phyloP scores from a whole-genome alignment of 495 filamentous ascomycete genomes.

The Lasiosphaeris hirsuta region DNA sequence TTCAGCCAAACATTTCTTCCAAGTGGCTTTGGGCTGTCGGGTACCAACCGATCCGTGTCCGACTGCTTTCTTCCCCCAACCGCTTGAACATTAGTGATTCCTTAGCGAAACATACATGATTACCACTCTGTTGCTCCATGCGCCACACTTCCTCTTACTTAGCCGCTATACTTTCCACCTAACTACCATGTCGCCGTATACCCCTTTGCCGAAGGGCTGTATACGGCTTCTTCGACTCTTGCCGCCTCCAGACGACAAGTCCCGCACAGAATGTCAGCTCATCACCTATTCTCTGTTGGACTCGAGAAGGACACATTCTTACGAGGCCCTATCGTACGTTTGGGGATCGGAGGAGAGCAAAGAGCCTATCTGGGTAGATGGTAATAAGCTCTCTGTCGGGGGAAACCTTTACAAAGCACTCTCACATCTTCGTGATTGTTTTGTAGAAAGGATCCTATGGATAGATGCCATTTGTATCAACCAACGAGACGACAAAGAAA shows the following conservation, averaged over 20 bases:
- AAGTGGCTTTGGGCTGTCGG: too few species aligned
- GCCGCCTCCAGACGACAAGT: neutral
- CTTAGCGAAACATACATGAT: too few species aligned
- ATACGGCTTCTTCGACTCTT: conserved; percentile 6
- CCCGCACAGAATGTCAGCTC: conserved; percentile 1
- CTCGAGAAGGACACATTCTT: neutral
- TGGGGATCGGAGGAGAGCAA: neutral
- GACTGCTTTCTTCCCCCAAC: too few species aligned
- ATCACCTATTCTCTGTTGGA: conserved; percentile 1
- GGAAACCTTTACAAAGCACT: conserved; percentile 3
- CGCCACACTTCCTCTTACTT: too few species aligned
- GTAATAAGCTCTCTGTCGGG: neutral
- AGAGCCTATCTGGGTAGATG: neutral
- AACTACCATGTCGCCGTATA: too few species aligned
- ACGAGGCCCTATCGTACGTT: conserved; percentile 8
- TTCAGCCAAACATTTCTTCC: too few species aligned
- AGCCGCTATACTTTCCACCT: too few species aligned
- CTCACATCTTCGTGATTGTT: neutral
- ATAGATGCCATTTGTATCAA: conserved; percentile 33
- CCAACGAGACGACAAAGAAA: conserved; percentile 23
- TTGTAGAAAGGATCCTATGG: conserved; percentile 16
- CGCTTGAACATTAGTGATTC: too few species aligned
- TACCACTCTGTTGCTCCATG: too few species aligned
- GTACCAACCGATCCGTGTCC: too few species aligned
- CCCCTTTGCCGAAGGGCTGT: neutral